Evolutionary conservation across 1,284 basidiomycete species (phyloP).

Genomic region (Neolentinus lepideus): DNA sequence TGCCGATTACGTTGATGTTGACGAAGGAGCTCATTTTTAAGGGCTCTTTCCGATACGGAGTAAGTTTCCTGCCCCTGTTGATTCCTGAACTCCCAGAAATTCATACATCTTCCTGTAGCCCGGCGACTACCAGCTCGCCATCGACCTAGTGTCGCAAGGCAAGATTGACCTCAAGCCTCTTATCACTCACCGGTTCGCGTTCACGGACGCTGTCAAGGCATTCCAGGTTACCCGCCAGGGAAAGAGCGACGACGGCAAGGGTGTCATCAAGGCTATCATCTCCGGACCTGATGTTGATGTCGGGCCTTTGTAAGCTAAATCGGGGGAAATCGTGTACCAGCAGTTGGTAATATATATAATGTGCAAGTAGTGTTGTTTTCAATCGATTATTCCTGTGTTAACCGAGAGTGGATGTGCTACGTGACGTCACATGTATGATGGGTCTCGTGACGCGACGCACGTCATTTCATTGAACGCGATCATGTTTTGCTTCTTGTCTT

Average conservation of each 20-base stretch:
- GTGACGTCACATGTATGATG: too few relatives aligned
- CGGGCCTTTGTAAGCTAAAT: constrained; percentile 3
- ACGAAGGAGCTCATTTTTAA: constrained; percentile 77
- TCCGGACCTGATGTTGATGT: constrained; percentile 59
- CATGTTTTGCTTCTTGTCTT: too few relatives aligned
- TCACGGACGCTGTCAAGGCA: constrained; percentile 70
- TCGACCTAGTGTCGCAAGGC: constrained; percentile 73
- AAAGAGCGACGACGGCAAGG: constrained; percentile 71
- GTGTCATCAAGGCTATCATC: constrained; percentile 72
- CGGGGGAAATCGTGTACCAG: too few relatives aligned
- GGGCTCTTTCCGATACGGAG: constrained; percentile 85
- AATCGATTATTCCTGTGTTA: too few relatives aligned
- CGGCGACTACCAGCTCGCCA: constrained; percentile 81
- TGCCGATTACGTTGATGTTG: constrained; percentile 56
- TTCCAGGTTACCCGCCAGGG: constrained; percentile 78
- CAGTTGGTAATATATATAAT: too few relatives aligned
- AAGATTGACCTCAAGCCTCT: constrained; percentile 84
- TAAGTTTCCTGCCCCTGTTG: constrained; percentile 27
- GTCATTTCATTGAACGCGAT: background rate
- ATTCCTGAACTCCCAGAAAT: background rate
- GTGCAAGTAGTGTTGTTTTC: too few relatives aligned
- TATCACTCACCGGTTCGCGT: constrained; percentile 80
- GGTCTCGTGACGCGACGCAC: background rate
- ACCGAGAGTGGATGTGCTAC: too few relatives aligned
- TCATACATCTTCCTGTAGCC: constrained; percentile 34